Conservation (phyloP, 2,329 filamentous ascomycete genomes). For the Aciculosporium take region DNA sequence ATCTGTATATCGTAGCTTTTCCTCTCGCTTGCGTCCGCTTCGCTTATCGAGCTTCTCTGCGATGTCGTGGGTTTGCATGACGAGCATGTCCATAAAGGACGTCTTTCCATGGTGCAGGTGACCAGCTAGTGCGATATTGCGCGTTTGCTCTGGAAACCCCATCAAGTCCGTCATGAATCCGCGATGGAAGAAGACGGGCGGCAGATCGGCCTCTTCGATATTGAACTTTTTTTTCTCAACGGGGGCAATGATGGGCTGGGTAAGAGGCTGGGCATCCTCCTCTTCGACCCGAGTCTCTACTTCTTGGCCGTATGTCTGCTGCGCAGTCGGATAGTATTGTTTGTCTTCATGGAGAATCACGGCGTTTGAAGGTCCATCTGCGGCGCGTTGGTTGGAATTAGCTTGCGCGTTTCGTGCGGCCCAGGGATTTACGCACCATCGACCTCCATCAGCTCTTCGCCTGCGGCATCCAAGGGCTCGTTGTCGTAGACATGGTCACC, state of each 20-base stretch:
- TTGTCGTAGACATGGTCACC: constrained; percentile 74
- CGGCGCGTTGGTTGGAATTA: constrained; percentile 5
- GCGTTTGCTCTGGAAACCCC: constrained; percentile 87
- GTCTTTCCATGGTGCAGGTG: constrained; percentile 97
- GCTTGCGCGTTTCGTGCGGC: background rate
- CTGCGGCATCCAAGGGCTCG: constrained; percentile 50
- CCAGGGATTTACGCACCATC: constrained; percentile 43
- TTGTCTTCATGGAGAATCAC: constrained; percentile 99
- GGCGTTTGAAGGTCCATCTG: constrained; percentile 79
- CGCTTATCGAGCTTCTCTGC: constrained; percentile 64
- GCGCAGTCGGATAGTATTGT: constrained; percentile 96
- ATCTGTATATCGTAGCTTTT: constrained; percentile 90
- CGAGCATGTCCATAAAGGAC: constrained; percentile 95
- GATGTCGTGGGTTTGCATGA: constrained; percentile 87
- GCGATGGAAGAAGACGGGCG: constrained; percentile 73
- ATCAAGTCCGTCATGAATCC: constrained; percentile 91
- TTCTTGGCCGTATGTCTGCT: constrained; percentile 85
- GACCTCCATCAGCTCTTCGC: constrained; percentile 86
- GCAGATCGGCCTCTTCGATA: constrained; percentile 81
- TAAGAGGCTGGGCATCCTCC: constrained; percentile 86
- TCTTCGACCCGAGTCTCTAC: constrained; percentile 95
- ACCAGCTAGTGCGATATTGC: constrained; percentile 82
- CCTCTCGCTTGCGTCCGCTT: constrained; percentile 67
- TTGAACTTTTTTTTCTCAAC: constrained; percentile 93
- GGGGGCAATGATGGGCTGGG: constrained; percentile 85